Base-by-base conservation (phyloP, 331 rosid species). In the Spiraea crenata region DNA sequence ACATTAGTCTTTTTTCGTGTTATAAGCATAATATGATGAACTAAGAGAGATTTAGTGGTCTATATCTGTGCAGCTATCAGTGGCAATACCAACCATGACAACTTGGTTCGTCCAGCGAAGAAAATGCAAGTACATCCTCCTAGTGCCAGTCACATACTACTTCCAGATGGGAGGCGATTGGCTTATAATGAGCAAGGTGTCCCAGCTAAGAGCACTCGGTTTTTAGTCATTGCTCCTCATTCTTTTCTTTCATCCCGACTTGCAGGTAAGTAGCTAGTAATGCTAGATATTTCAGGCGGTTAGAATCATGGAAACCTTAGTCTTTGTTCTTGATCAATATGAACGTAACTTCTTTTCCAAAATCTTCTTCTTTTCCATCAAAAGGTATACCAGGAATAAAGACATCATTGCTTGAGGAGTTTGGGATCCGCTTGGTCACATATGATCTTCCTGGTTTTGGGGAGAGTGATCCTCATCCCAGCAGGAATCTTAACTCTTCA, bases 401-500 rank as follows among this genome's bases (percentile, higher is more conserved):
- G 79, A 44, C 74, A 65, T 76, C 91, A 9, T 69, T 93, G 80
- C 96, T 93, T 35, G 92, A 87, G 82, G 93, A 93, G 68, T 93
- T 87, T 12, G 97, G 99, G 2, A 57, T 93, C 74, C 90, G 91
- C 57, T 76, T 93, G 77, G 76, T 93, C 73, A 81, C 97, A 6
- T 93, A 89, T 65, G 99, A 93, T 82, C 99, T 93, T 84, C 96
- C 99, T 64, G 99, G 97, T 76, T 93, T 91, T 85, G 99, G 99
- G 82, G 99, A 93, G 82, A 93, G 99, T 70, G 95, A 89, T 77
- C 97, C 97, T 77, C 92, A 91, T 82, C 93, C 92, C 57, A 74
- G 56, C 68, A 84, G 99, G 69, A 86, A 79, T 80, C 89, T 89
- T 65, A 91, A 87, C 73, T 82, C 99, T 50, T 93, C 99, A 7